Base-by-base conservation (phyloP, 2,329 filamentous ascomycete genomes). In the Cadophora luteo-olivacea region DNA sequence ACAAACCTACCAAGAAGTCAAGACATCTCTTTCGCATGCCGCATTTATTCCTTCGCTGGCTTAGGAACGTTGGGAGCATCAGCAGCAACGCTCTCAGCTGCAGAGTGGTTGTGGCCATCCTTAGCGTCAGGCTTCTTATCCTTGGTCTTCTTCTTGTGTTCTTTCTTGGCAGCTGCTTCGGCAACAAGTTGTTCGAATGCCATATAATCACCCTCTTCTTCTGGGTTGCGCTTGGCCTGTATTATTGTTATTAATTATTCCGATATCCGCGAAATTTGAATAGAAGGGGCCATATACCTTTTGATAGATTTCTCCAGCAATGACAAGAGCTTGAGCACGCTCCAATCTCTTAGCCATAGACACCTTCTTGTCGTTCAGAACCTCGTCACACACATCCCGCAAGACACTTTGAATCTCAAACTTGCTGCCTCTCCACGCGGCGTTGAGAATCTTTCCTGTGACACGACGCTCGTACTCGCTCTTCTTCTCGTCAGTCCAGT, bases 181-280 rank as follows among this genome's bases (percentile, higher is more conserved):
- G 96, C 94, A 80, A 99, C 97, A 66, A 99, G 89, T 81, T 98
- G 94, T 80, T 99, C 96, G 75, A 99, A 99, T 19, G 95, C 94
- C 88, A 99, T 97, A 82, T 97, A 98, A 77, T 98, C 96, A 72
- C 96, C 95, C 81, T 99, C 96, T 83, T 99, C 96, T 72, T 99
- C 96, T 52, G 95, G 91, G 65, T 95, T 91, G 71, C 96, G 90
- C 79, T 92, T 87, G 51, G 95, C 93, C 94, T 97, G 73, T 24
- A 60, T 25, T 57, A 1, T 33, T 41, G 62, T 74, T 60, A 73
- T 65, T 64, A 32, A 38, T 14, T 16, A 38, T 25, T 2, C 6
- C 29, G 29, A 29, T 5, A 29, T 29, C 29, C 5, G 29, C 29
- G 29, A 29, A 29, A 29, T 52, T 29, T 8, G 45, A 4, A 1